Conservation (phyloP, 495 filamentous ascomycete genomes). For the Emericellopsis terricola region DNA sequence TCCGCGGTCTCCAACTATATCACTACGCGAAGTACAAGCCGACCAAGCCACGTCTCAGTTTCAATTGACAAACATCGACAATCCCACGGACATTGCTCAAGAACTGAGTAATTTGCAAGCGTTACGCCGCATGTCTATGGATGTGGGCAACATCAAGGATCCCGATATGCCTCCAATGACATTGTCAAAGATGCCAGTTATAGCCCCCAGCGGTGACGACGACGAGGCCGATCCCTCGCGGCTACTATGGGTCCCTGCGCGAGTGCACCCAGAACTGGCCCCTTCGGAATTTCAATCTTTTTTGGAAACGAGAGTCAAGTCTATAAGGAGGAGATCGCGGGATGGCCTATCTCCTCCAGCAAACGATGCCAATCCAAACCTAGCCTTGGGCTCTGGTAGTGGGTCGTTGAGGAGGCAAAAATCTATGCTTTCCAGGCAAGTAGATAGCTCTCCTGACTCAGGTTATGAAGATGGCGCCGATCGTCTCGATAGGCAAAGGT, state of each 20-base stretch:
- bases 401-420: conserved; percentile 56
- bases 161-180: conserved; percentile 70
- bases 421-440: conserved; percentile 87
- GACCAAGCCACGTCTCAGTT: conserved; percentile 62
- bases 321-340: conserved; percentile 69
- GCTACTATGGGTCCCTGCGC: conserved; percentile 89
- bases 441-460: conserved; percentile 55
- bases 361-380: too few species aligned
- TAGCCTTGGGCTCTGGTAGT: too few species aligned
- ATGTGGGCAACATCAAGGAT: conserved; percentile 76
- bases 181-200: conserved; percentile 45
- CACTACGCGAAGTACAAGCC: conserved; percentile 31
- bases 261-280: conserved; percentile 85
- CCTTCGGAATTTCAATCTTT: conserved; percentile 96
- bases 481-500: conserved; percentile 57
- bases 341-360: conserved; percentile 35
- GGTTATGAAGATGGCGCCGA: conserved; percentile 81
- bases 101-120: conserved; percentile 92
- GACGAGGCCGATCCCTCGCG: conserved; percentile 78
- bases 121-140: conserved; percentile 95
- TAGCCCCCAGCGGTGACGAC: conserved; percentile 56
- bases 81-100: conserved; percentile 82
- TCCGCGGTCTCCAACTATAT: conserved; percentile 39
- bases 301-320: conserved; percentile 76
- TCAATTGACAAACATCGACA: conserved; percentile 80